Evolutionary conservation across 225 moss, liverwort and hornwort species (phyloP).

Genomic region (Straminergon stramineum): DNA sequence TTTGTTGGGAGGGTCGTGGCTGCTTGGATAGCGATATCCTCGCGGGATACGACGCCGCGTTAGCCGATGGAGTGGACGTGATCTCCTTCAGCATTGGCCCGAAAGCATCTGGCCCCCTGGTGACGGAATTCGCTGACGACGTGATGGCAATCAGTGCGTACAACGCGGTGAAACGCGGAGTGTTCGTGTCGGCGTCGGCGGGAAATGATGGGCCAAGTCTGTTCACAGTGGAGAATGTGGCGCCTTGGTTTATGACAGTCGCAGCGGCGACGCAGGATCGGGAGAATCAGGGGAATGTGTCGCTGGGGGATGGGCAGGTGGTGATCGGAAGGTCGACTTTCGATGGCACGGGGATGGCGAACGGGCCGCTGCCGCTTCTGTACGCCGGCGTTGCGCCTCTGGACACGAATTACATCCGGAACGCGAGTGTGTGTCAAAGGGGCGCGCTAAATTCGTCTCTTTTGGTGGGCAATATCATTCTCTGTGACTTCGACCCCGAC

Average conservation of each 20-base stretch:
- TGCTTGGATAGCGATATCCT: conserved; percentile 17
- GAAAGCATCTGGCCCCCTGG: background rate
- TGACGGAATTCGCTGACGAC: background rate
- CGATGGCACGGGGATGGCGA: background rate
- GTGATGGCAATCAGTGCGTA: conserved; percentile 17
- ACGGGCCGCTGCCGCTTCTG: conserved; percentile 1
- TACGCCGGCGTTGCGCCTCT: conserved; percentile 11
- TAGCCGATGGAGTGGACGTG: conserved; percentile 40
- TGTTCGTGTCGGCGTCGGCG: conserved; percentile 17
- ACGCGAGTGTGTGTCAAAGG: conserved; percentile 21
- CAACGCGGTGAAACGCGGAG: conserved; percentile 21
- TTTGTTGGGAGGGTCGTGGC: conserved; percentile 6
- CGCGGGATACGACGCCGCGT: conserved; percentile 28
- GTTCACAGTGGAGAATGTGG: conserved; percentile 8
- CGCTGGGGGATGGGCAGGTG: conserved; percentile 9
- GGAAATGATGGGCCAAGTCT: conserved; percentile 10
- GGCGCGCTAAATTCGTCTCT: background rate
- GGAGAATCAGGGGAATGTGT: conserved; percentile 4
- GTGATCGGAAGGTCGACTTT: conserved; percentile 8
- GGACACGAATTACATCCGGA: background rate
- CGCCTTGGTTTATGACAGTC: conserved; percentile 45
- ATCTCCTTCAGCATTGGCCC: conserved; percentile 3
- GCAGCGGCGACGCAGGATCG: conserved; percentile 27
- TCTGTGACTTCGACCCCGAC: conserved; percentile 1
- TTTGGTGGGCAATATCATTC: conserved; percentile 31